Percentiles rank a stretch among this genome's conserved stretches.
Evolutionary conservation across 805 yeast genomes (phyloP).

Genomic region (Candida sphagnicola): DNA sequence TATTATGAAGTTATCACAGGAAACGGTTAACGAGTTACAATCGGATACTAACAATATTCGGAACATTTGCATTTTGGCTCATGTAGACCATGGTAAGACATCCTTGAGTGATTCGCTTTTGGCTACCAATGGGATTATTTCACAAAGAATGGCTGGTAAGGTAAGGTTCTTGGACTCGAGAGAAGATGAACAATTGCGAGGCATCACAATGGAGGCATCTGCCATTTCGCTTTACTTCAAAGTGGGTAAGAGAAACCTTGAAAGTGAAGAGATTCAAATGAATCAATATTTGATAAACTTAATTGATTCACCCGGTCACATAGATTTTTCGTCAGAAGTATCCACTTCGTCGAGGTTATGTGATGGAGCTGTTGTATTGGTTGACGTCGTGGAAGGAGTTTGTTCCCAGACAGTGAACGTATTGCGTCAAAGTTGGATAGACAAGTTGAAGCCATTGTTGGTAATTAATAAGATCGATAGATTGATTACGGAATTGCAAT

Average conservation of each 20-base stretch:
- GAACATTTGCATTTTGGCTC: conserved; percentile 94
- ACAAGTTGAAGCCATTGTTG: conserved; percentile 79
- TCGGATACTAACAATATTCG: conserved; percentile 66
- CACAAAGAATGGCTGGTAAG: conserved; percentile 93
- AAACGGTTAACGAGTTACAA: conserved; percentile 64
- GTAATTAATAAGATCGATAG: conserved; percentile 92
- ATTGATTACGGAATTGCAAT: conserved; percentile 72
- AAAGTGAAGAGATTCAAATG: conserved; percentile 32
- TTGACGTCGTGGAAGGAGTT: conserved; percentile 97
- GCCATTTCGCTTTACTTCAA: conserved; percentile 92
- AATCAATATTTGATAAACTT: conserved; percentile 83
- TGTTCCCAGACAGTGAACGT: conserved; percentile 97
- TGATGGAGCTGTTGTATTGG: conserved; percentile 93
- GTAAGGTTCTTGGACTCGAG: conserved; percentile 89
- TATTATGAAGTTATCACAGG: conserved; percentile 55
- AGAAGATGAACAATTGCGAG: conserved; percentile 93
- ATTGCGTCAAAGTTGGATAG: conserved; percentile 92
- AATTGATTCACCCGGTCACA: conserved; percentile 99
- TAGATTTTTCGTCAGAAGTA: conserved; percentile 94
- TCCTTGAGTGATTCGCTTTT: conserved; percentile 86
- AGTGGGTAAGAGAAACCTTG: conserved; percentile 45
- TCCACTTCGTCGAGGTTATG: conserved; percentile 93
- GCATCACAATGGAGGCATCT: conserved; percentile 96
- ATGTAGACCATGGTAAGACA: conserved; percentile 98
- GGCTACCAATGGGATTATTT: conserved; percentile 95